phyloP scores from a whole-genome alignment of 371 early-diverging fungal species.

The Apophysomyces ossiformis region DNA sequence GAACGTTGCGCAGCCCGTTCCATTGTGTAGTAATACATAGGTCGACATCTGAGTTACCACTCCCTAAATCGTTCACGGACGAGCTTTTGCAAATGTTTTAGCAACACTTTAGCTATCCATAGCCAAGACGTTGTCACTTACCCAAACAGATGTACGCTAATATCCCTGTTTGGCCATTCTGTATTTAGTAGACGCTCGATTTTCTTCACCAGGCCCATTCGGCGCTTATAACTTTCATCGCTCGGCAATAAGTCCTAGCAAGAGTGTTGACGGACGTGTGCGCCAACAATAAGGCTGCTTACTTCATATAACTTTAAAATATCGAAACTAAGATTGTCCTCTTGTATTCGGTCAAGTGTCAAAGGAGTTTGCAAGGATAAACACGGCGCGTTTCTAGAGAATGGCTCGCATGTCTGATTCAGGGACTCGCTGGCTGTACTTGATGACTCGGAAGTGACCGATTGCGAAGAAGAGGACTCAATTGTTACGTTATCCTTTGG shows the following conservation, averaged over 20 bases:
- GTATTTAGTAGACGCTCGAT: slow-evolving; percentile 56
- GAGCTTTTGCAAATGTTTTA: slow-evolving; percentile 41
- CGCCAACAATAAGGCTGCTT: slow-evolving; percentile 4
- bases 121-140: slow-evolving; percentile 17
- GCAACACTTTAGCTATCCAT: neutral
- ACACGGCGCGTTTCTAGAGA: neutral
- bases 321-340: slow-evolving; percentile 24
- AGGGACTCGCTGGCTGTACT: neutral
- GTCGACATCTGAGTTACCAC: slow-evolving; percentile 64
- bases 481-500: neutral
- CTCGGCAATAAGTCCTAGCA: slow-evolving; percentile 55
- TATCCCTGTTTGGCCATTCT: slow-evolving; percentile 64
- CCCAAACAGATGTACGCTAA: slow-evolving; percentile 70
- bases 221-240: slow-evolving; percentile 59
- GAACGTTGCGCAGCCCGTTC: slow-evolving; percentile 52
- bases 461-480: neutral
- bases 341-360: neutral
- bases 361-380: neutral
- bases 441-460: neutral
- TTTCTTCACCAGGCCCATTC: slow-evolving; percentile 57
- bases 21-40: slow-evolving; percentile 62
- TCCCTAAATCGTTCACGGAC: slow-evolving; percentile 60
- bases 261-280: neutral
- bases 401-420: neutral
- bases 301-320: slow-evolving; percentile 39